Base-by-base conservation (phyloP, 768 basidiomycete genomes). In the Baorangia bicolor region DNA sequence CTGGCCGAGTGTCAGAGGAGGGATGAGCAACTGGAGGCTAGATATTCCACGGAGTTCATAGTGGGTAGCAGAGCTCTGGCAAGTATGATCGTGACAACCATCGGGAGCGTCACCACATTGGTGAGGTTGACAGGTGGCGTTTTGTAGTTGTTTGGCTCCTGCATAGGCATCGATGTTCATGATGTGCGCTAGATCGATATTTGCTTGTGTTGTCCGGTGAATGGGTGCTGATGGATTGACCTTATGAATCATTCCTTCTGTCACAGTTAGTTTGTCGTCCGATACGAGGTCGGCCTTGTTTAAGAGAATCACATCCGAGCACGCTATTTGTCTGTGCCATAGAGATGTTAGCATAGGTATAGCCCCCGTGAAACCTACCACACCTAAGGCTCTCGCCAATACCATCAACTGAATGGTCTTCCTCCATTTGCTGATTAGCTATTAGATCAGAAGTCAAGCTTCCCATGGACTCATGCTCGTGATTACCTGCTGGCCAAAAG, bases 281-380 rank as follows among this genome's bases (percentile, higher is more conserved):
- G 79, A 65, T 18, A 84, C 86, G 10, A 98, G 76, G 64, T 98
- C 96, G 27, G 78, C 76, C 77, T 99, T 99, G 78, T 99, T 99
- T 28, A 99, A 74, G 27, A 99, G 73, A 35, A 98, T 80, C 25
- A 96, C 87, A 66, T 99, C 97, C 25, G 96, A 87, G 35, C 86
- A 88, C 1, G 92, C 96, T 44, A 98, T 88, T 77, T 99, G 97
- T 50, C 95, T 97, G 64, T n/a, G 34, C 6, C 50, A 21, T 49
- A n/a, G 40, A 52, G 42, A 45, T 55, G 25, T 54, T 35, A 52
- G 38, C 8, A 21, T n/a, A 27, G 1, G 18, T 30, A 31, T 31
- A 4, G 7, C 38, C 30, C 9, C 28, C 6, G 4, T 30, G 25
- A 49, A 43, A 16, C 28, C 8, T n/a, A 33, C 41, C 55, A 11